Base-by-base conservation (phyloP, 345 rosid genomes). In the Firmiana major region DNA sequence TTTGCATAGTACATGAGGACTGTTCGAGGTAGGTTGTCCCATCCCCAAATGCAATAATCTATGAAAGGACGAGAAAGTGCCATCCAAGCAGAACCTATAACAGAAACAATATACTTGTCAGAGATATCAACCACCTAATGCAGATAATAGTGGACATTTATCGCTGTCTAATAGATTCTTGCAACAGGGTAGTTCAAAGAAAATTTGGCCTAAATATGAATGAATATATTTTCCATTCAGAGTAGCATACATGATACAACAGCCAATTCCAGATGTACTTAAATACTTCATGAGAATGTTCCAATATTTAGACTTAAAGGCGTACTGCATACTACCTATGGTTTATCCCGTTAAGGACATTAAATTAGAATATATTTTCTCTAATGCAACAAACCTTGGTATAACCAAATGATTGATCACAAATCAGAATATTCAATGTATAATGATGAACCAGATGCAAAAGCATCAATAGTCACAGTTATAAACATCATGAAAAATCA, bases 21-120 rank as follows among this genome's bases (percentile, higher is more conserved):
- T 0, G 88, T 83, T 62, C 99, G 87, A 45, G 99, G 98, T 22
- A 96, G 86, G 84, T 96, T 96, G 84, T 96, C 99, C 99, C 99
- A 96, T 78, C 98, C 98, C 99, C 99, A 93, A 10, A 96, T 91
- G 82, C 91, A 92, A 81, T 96, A 96, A 71, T 96, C 99, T 60
- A 96, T 83, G 77, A 96, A 93, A 9, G 99, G 87, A n/a, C 95
- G 87, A 63, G 99, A 92, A 63, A 93, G 91, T 60, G 85, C 93
- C 99, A 96, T 93, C 99, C 99, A 96, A 34, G 99, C 99, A 82
- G 98, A 96, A 76, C 99, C 99, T 96, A 72, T 49, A 19, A 63
- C 55, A 64, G 62, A 73, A 34, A 72, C 63, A 49, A 31, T 49
- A 28, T 68, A 1, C 55, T 68, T 45, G 49, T 16, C 13, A 28